Evolutionary conservation across 1,139 yeast species (phyloP).

Genomic region (Nematodospora anomalae): DNA sequence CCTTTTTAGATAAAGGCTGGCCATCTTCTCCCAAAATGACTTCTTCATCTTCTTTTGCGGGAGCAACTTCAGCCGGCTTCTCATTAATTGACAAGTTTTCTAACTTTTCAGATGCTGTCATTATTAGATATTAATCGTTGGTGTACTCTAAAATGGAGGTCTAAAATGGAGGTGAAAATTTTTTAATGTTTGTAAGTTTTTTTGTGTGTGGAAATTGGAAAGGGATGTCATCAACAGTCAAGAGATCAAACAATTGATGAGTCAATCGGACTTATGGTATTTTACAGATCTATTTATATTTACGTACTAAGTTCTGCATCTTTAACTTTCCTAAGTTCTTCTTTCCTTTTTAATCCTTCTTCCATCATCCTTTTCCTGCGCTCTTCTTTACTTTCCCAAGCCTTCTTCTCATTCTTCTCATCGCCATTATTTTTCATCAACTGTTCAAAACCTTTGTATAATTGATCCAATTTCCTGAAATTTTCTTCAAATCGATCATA

Average conservation of each 20-base stretch:
- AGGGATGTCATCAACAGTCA: too few relatives aligned
- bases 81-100: conserved; percentile 16
- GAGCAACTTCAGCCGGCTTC: conserved; percentile 14
- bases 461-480: conserved; percentile 49
- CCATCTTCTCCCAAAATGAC: conserved; percentile 78
- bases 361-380: conserved; percentile 56
- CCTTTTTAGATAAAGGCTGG: conserved; percentile 92
- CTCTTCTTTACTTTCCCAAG: conserved; percentile 49
- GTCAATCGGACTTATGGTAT: neutral
- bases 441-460: conserved; percentile 43
- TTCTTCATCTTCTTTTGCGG: conserved; percentile 22
- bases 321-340: conserved; percentile 27
- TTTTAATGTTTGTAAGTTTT: neutral
- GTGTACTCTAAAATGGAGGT: too few relatives aligned
- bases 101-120: conserved; percentile 16
- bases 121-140: too few relatives aligned
- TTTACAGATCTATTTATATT: neutral
- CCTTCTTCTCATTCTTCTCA: conserved; percentile 2
- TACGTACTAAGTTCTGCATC: conserved; percentile 11
- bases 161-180: conserved; percentile 1
- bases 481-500: conserved; percentile 65
- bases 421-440: conserved; percentile 19
- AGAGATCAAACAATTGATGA: too few relatives aligned
- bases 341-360: conserved; percentile 60
- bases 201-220: neutral